Percentiles rank a stretch among this genome's conserved stretches.
phyloP scores from a whole-genome alignment of 352 stramenopile genomes.

The Phytophthora litchii region DNA sequence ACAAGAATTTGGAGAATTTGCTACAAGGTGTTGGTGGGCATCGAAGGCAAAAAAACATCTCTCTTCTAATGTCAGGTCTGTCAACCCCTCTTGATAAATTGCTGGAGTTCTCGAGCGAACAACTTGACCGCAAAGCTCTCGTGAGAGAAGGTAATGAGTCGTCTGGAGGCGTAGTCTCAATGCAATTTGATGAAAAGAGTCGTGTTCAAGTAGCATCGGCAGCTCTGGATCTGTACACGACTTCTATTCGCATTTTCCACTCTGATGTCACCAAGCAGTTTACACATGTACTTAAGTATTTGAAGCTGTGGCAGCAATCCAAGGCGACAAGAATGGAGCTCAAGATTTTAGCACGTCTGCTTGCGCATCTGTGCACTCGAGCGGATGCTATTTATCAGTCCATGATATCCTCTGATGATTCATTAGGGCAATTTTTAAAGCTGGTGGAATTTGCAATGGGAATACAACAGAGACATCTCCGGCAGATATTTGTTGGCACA shows the following conservation, averaged over 20 bases:
- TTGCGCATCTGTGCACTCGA: conserved; percentile 45
- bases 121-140: background rate
- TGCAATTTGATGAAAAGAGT: conserved; percentile 22
- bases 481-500: conserved; percentile 1
- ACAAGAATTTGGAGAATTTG: conserved; percentile 46
- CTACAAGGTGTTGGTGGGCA: conserved; percentile 18
- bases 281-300: conserved; percentile 44
- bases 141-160: background rate
- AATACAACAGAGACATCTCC: conserved; percentile 42
- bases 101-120: conserved; percentile 33
- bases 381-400: conserved; percentile 41
- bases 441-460: conserved; percentile 42
- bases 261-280: conserved; percentile 55
- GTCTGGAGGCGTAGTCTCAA: background rate
- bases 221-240: conserved; percentile 57
- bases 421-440: conserved; percentile 37
- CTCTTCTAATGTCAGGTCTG: conserved; percentile 32
- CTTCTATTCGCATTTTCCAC: conserved; percentile 56
- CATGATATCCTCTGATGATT: conserved; percentile 30
- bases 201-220: conserved; percentile 35
- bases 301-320: conserved; percentile 43
- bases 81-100: conserved; percentile 40
- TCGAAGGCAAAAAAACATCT: conserved; percentile 20
- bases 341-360: conserved; percentile 49
- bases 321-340: conserved; percentile 41